A percentile compares a stretch with the other conserved stretches of the same genome.
These are phyloP conservation scores for Massarina eburnea DNA, from an alignment of 2,329 filamentous ascomycete species.

Conservation along the genomic window DNA sequence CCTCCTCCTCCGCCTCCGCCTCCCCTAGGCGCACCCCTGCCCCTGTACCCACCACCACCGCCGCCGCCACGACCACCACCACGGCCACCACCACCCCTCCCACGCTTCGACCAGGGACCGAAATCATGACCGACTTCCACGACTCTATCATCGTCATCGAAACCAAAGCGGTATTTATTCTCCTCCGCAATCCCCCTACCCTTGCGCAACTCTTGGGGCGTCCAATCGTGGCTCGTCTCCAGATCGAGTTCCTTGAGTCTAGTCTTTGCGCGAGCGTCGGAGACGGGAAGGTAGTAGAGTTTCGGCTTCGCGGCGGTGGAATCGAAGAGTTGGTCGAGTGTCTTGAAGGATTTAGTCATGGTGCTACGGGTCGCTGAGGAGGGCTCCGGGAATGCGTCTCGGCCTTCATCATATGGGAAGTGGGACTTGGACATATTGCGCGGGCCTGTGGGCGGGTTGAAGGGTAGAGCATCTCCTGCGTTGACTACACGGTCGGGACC, in stretches of 20 bases:
- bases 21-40: too few species aligned
- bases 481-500: constrained; percentile 3
- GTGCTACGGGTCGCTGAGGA: constrained; percentile 21
- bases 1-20: constrained; percentile 10
- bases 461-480: constrained; percentile 1
- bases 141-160: constrained; percentile 47
- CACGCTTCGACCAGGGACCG: constrained; percentile 31
- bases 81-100: constrained; percentile 12
- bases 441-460: constrained; percentile 21
- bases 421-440: constrained; percentile 6
- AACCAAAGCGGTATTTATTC: constrained; percentile 46
- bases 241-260: constrained; percentile 63
- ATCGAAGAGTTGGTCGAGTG: constrained; percentile 62
- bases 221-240: constrained; percentile 47
- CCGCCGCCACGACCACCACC: constrained; percentile 6
- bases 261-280: constrained; percentile 62
- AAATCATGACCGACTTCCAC: constrained; percentile 45
- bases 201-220: constrained; percentile 29
- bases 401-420: neutral
- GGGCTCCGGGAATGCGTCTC: constrained; percentile 4
- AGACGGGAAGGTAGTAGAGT: constrained; percentile 67
- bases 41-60: neutral
- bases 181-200: constrained; percentile 30
- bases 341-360: constrained; percentile 48
- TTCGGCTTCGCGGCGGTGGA: constrained; percentile 64